These are phyloP conservation scores for Globisporangium okanoganense DNA, from an alignment of 352 stramenopile genomes.

Conservation along the genomic window DNA sequence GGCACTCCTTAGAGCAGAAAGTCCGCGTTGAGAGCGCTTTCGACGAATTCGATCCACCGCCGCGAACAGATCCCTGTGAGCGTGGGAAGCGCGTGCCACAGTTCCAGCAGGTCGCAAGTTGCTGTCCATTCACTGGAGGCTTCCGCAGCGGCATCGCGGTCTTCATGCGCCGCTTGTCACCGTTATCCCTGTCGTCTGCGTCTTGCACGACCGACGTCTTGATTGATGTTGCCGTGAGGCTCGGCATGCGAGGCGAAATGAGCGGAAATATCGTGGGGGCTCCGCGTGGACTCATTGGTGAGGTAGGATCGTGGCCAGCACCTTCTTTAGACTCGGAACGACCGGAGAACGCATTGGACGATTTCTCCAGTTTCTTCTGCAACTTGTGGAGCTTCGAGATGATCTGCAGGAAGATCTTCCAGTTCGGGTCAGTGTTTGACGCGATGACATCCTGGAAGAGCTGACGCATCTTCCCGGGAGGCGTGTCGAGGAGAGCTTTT, in stretches of 20 bases:
- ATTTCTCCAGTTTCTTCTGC: constrained; percentile 31
- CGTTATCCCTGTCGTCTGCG: background rate
- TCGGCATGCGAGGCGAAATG: constrained; percentile 24
- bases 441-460: constrained; percentile 31
- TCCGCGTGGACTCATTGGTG: constrained; percentile 2
- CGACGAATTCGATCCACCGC: constrained; percentile 9
- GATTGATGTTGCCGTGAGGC: constrained; percentile 7
- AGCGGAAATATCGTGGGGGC: constrained; percentile 18
- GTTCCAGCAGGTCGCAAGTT: constrained; percentile 58
- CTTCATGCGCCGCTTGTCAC: constrained; percentile 14
- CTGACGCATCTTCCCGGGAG: constrained; percentile 32
- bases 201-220: constrained; percentile 2
- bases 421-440: constrained; percentile 32
- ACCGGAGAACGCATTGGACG: background rate
- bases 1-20: constrained; percentile 39
- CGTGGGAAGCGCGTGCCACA: constrained; percentile 54
- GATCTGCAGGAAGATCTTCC: constrained; percentile 43
- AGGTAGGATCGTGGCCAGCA: background rate
- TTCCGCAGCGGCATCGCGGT: constrained; percentile 23
- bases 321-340: constrained; percentile 6
- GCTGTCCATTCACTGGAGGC: constrained; percentile 22
- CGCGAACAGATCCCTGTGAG: constrained; percentile 11
- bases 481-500: constrained; percentile 47
- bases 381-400: constrained; percentile 41
- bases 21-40: constrained; percentile 22